Base-by-base conservation (phyloP, 2,329 filamentous ascomycete genomes). In the Exserohilum rostratum region DNA sequence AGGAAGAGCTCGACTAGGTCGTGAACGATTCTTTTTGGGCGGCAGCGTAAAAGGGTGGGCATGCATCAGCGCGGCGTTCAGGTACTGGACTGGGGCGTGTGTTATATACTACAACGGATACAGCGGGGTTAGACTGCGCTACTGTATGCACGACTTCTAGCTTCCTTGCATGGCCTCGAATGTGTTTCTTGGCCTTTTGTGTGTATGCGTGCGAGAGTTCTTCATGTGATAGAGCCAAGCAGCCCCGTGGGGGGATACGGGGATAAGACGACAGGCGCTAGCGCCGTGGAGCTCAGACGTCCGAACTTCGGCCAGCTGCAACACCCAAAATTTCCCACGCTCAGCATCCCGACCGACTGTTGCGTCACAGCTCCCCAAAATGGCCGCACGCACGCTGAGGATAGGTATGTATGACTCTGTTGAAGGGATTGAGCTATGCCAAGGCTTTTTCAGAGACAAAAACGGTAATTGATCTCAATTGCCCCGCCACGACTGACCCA, bases 361-460 rank as follows among this genome's bases (percentile, higher is more conserved):
- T 50, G 18, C 33, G 55, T 57, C 43, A 61, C 56, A 65, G 51
- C 54, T 50, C 40, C 22, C 22, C 55, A 64, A 46, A 55, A 71
- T 71, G 68, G 68, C 68, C 45, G 66, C 66, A 53, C 68, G 68
- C 50, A 71, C 68, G 13, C 57, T 71, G 30, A 64, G 68, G 60
- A 70, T 70, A 57, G 68, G 67, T 69, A 61, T 17, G 38, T 27
- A 29, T 7, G 6, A 1, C 2, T 10, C 38, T 4, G 11, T 15
- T 7, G 11, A 12, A n/a, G n/a, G n/a, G n/a, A n/a, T n/a, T n/a
- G n/a, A n/a, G n/a, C n/a, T n/a, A n/a, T n/a, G n/a, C n/a, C n/a
- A n/a, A n/a, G n/a, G n/a, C n/a, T n/a, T n/a, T n/a, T n/a, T n/a
- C n/a, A n/a, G n/a, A n/a, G n/a, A n/a, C n/a, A n/a, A n/a, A n/a